Percentiles rank a stretch among this genome's conserved stretches.
These are phyloP conservation scores for Alternaria ventricosa DNA, from an alignment of 2,329 filamentous ascomycete genomes.

Conservation along the genomic window DNA sequence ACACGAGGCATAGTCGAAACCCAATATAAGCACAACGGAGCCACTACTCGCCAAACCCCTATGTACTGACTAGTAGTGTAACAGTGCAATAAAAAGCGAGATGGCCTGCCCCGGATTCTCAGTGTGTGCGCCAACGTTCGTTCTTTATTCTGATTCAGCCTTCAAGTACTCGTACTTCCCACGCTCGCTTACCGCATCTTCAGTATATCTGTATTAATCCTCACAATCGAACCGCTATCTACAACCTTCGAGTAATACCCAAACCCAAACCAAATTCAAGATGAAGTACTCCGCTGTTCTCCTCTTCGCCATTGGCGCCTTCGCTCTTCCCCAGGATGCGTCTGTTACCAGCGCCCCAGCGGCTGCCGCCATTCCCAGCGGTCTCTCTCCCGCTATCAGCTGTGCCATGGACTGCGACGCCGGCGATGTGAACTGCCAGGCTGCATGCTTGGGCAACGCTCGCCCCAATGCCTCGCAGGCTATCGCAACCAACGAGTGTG, in stretches of 20 bases:
- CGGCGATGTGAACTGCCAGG: conserved; percentile 59
- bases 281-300: conserved; percentile 57
- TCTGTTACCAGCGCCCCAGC: conserved; percentile 46
- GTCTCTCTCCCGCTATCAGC: conserved; percentile 38
- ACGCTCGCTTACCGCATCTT: conserved; percentile 27
- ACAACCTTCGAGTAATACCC: conserved; percentile 6
- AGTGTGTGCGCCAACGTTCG: conserved; percentile 23
- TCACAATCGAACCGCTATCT: conserved; percentile 1
- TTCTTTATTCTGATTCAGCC: conserved; percentile 21
- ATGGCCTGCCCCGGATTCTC: conserved; percentile 13
- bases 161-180: conserved; percentile 11
- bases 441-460: conserved; percentile 59
- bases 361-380: conserved; percentile 29
- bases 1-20: conserved; percentile 4
- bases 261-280: conserved; percentile 27
- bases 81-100: conserved; percentile 17
- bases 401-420: conserved; percentile 49
- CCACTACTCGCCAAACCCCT: conserved; percentile 11
- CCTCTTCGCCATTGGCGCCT: conserved; percentile 54
- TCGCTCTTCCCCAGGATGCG: conserved; percentile 51
- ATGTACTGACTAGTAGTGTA: conserved; percentile 8
- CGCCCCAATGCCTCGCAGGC: conserved; percentile 59
- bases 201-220: conserved; percentile 25
- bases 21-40: conserved; percentile 15
- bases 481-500: conserved; percentile 60